Evolutionary conservation across 2,329 filamentous ascomycete genomes (phyloP), one percentile per base, ranked within the genome.

Genomic region (Penicillium sp.): DNA sequence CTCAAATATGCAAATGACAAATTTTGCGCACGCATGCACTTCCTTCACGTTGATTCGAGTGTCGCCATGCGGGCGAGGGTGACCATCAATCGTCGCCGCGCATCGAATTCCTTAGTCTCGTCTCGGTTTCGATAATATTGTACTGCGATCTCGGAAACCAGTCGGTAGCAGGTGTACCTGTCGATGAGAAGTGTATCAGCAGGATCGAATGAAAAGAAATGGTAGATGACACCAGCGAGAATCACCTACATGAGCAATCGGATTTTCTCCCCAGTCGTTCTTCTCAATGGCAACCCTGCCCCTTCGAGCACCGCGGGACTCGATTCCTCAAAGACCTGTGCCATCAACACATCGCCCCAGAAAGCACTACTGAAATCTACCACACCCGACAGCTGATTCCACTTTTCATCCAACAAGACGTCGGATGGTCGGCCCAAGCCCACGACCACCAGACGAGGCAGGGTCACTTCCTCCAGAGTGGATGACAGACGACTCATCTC

Each of bases 331-430:
- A 75, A 75, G 16, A 75, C 69, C 39, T 74, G 73, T 6, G 69
- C 72, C 68, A 80, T 71, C 44, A 74, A 64, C 7, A 73, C 61
- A 56, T 81, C 78, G 1, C 78, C 78, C 76, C 77, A 80, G 3
- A 79, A 54, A 10, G 73, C 71, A 36, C 69, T 72, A 7, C 74
- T 72, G 42, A 76, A 76, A 40, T 77, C 77, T 9, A 76, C 57
- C 8, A 80, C 51, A 1, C 76, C 77, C 1, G 68, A 69, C 7
- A 80, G 50, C 27, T 68, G 60, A 44, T 70, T 73, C 1, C 68
- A 73, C 8, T 59, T 56, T 21, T 70, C 67, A 42, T 80, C 68
- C 19, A 81, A 52, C 8, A 80, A 59, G 4, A 80, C 67, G 40
- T 78, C 75, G 7, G 70, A 66, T 8, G 71, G 65, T 23, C 68